Percentiles rank a stretch among this genome's conserved stretches.
These are phyloP conservation scores for Boletales sp. DNA, from an alignment of 768 basidiomycete genomes.

Conservation along the genomic window DNA sequence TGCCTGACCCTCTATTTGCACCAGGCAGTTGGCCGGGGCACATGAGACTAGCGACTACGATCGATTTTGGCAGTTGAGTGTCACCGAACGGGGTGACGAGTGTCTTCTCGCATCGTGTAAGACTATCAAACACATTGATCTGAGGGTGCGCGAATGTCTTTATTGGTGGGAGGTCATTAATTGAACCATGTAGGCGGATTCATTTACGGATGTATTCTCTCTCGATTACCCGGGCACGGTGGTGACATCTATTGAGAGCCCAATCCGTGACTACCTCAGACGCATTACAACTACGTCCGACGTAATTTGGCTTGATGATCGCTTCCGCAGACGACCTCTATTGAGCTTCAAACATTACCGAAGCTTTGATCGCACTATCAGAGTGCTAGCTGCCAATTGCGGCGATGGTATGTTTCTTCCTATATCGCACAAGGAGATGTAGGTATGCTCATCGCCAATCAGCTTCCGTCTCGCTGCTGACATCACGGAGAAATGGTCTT, in stretches of 20 bases:
- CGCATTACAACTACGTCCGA: conserved; percentile 59
- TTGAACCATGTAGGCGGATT: conserved; percentile 25
- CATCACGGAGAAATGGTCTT: conserved; percentile 56
- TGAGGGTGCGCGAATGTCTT: conserved; percentile 43
- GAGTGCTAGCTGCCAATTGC: conserved; percentile 36
- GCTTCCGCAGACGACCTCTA: conserved; percentile 54
- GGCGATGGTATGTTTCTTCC: conserved; percentile 27
- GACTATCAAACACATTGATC: conserved; percentile 45
- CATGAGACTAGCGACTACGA: conserved; percentile 19
- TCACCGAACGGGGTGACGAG: conserved; percentile 30
- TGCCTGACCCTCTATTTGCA: neutral
- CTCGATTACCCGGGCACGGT: conserved; percentile 33
- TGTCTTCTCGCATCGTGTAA: conserved; percentile 49
- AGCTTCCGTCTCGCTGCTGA: conserved; percentile 55
- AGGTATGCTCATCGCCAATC: conserved; percentile 1
- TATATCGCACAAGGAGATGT: neutral
- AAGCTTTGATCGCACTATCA: conserved; percentile 56
- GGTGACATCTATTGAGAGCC: conserved; percentile 54
- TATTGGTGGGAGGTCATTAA: conserved; percentile 2
- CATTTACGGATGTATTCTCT: conserved; percentile 33
- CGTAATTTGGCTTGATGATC: conserved; percentile 67
- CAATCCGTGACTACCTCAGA: conserved; percentile 40
- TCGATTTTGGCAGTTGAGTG: conserved; percentile 52
- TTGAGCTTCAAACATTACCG: conserved; percentile 61
- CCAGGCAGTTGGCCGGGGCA: conserved; percentile 20